These are phyloP conservation scores for Xylaria sp. DNA, from an alignment of 495 filamentous ascomycete species.

Conservation along the genomic window DNA sequence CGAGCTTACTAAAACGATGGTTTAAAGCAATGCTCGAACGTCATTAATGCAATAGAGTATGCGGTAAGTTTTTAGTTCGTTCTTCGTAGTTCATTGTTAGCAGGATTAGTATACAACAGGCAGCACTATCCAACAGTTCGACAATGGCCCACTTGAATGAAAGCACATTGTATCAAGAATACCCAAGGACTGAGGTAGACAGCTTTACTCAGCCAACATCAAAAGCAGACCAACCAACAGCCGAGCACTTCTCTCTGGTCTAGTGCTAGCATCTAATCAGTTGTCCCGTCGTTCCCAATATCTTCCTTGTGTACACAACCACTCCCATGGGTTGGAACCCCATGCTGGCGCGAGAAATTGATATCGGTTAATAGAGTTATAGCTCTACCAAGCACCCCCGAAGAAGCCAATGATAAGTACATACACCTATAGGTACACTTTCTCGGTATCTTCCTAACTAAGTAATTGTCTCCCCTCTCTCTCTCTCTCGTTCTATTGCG, in stretches of 20 bases:
- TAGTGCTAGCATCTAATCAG: slow-evolving; percentile 16
- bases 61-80: background rate
- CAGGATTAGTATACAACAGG: background rate
- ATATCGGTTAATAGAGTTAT: background rate
- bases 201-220: background rate
- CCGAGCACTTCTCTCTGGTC: background rate
- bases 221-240: background rate
- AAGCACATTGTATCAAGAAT: background rate
- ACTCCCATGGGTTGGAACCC: background rate
- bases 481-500: background rate
- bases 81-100: background rate
- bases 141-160: background rate
- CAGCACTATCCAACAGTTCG: background rate
- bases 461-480: background rate
- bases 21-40: background rate
- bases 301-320: background rate
- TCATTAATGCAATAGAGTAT: background rate
- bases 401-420: background rate
- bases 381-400: background rate
- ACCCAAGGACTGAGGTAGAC: background rate
- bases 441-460: background rate
- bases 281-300: background rate
- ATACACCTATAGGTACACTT: slow-evolving; percentile 1
- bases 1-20: slow-evolving; percentile 1
- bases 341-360: background rate